A percentile compares a stretch with the other conserved stretches of the same genome.
Evolutionary conservation across 177 flowering plant species (phyloP).

Genomic region (Vitis hybrid): DNA sequence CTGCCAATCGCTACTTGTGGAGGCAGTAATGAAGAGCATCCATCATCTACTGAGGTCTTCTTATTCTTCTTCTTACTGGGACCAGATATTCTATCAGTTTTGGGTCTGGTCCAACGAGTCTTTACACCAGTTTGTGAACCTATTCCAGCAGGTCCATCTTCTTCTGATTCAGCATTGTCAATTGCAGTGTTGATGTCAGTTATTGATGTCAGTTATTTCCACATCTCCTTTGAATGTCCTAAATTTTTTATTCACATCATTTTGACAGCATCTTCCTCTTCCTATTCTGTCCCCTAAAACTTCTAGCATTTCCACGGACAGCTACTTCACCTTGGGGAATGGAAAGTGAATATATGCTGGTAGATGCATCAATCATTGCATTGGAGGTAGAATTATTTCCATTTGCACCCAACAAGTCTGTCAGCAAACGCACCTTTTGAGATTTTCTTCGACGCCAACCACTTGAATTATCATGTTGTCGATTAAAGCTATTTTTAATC

Average conservation of each 20-base stretch:
- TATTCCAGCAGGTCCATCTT: slow-evolving; percentile 12
- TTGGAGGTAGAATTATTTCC: slow-evolving; percentile 17
- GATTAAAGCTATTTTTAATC: slow-evolving; percentile 15
- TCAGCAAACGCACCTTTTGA: slow-evolving; percentile 46
- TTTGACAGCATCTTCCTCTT: slow-evolving; percentile 27
- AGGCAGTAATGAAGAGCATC: slow-evolving; percentile 10
- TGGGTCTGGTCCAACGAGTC: slow-evolving; percentile 10
- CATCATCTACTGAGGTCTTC: slow-evolving; percentile 15
- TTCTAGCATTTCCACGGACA: slow-evolving; percentile 14
- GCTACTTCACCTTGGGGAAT: slow-evolving; percentile 14
- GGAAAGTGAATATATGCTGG: slow-evolving; percentile 10
- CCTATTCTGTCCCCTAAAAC: slow-evolving; percentile 18
- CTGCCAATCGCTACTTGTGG: slow-evolving; percentile 2
- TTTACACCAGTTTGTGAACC: slow-evolving; percentile 14
- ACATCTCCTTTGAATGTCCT: slow-evolving; percentile 15
- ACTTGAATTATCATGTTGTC: slow-evolving; percentile 18
- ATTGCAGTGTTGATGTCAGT: slow-evolving; percentile 1
- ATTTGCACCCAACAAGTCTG: slow-evolving; percentile 34
- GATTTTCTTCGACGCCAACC: slow-evolving; percentile 29
- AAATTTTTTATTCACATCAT: slow-evolving; percentile 15
- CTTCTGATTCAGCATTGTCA: slow-evolving; percentile 15
- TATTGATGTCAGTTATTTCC: slow-evolving; percentile 2
- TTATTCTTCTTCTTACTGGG: slow-evolving; percentile 23
- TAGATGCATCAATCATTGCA: slow-evolving; percentile 20
- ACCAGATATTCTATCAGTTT: slow-evolving; percentile 10